phyloP scores from a whole-genome alignment of 2,329 filamentous ascomycete genomes.

The Colletotrichum graminicola region DNA sequence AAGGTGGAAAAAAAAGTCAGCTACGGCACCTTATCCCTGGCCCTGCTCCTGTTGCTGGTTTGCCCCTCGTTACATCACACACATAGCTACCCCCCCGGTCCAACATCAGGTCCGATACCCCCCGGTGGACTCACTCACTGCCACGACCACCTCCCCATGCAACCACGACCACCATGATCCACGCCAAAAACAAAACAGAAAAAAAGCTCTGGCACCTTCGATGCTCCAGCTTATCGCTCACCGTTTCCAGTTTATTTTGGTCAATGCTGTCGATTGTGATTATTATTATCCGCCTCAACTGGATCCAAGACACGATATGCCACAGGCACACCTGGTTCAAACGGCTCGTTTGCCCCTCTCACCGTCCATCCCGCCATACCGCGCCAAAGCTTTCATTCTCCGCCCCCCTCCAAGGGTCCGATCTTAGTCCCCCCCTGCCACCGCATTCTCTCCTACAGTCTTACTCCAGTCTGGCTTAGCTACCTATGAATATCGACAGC shows the following conservation, averaged over 20 bases:
- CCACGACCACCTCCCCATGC: constrained; percentile 20
- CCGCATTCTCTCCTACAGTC: constrained; percentile 1
- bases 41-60: constrained; percentile 27
- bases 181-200: constrained; percentile 7
- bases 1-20: constrained; percentile 36
- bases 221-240: constrained; percentile 22
- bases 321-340: constrained; percentile 30
- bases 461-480: constrained; percentile 3
- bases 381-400: constrained; percentile 8
- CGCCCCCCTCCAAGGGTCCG: background rate
- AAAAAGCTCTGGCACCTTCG: constrained; percentile 33
- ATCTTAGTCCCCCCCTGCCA: constrained; percentile 24
- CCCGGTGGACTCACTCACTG: constrained; percentile 28
- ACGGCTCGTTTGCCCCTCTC: constrained; percentile 23
- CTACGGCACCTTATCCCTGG: constrained; percentile 38
- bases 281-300: constrained; percentile 32
- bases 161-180: constrained; percentile 16
- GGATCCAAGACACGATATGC: constrained; percentile 37
- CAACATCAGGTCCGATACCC: constrained; percentile 35
- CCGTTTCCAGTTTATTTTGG: constrained; percentile 34
- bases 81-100: constrained; percentile 38
- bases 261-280: constrained; percentile 10
- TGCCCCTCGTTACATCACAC: constrained; percentile 41
- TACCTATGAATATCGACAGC: constrained; percentile 5
- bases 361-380: constrained; percentile 17